Percentiles rank a stretch among this genome's conserved stretches.
Conservation (phyloP, 345 rosid genomes). For the Anacardium occidentale region DNA sequence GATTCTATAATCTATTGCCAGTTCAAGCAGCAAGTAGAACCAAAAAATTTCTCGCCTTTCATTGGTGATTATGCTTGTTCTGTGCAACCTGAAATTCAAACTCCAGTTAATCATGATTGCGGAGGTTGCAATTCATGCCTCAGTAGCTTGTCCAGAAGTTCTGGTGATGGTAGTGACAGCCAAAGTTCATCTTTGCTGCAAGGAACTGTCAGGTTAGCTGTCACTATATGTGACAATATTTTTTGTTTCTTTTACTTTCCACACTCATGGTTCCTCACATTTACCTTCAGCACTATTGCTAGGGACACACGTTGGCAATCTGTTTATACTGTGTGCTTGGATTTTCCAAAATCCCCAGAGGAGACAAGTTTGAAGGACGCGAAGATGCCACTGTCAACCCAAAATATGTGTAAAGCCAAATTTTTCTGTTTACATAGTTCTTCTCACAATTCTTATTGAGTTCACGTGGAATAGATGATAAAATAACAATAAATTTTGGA, state of each 20-base stretch:
- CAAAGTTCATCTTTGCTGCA: slow-evolving; percentile 34
- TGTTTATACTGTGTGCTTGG: slow-evolving; percentile 67
- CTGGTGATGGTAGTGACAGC: slow-evolving; percentile 25
- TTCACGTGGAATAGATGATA: slow-evolving; percentile 4
- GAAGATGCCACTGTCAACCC: slow-evolving; percentile 26
- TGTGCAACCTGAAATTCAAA: slow-evolving; percentile 41
- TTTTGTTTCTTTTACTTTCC: slow-evolving; percentile 8
- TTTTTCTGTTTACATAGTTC: not conserved
- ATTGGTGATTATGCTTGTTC: slow-evolving; percentile 31
- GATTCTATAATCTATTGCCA: slow-evolving; percentile 3
- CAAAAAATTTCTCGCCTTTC: slow-evolving; percentile 22
- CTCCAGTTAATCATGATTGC: slow-evolving; percentile 35
- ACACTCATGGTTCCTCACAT: slow-evolving; percentile 22
- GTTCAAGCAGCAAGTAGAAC: slow-evolving; percentile 35
- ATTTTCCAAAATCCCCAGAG: slow-evolving; percentile 56
- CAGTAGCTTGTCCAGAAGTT: slow-evolving; percentile 40
- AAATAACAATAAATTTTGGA: not conserved
- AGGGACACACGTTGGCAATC: slow-evolving; percentile 59
- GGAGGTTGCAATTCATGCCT: slow-evolving; percentile 32
- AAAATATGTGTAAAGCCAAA: slow-evolving; percentile 34
- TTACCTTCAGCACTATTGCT: slow-evolving; percentile 31
- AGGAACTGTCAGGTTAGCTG: slow-evolving; percentile 34
- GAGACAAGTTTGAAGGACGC: slow-evolving; percentile 27
- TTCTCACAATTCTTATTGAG: not conserved
- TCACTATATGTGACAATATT: slow-evolving; percentile 2